Conservation (phyloP, 1,284 basidiomycete species). For the Ustilago trichophora region DNA sequence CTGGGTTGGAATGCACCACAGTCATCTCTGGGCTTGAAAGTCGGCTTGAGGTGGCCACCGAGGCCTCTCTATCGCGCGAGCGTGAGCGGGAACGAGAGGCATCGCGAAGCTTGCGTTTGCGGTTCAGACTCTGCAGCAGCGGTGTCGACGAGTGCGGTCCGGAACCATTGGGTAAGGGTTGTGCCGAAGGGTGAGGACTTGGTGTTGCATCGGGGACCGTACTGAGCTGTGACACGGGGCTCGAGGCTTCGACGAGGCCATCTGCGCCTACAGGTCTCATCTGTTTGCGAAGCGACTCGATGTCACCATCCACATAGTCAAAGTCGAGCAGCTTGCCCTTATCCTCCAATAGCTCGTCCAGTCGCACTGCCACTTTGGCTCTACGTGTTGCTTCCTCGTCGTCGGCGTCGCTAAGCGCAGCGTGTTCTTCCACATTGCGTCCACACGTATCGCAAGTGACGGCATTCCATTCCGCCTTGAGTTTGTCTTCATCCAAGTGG, state of each 20-base stretch:
- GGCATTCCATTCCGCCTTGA: conserved; percentile 19
- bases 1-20: conserved; percentile 30
- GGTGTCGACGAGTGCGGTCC: conserved; percentile 37
- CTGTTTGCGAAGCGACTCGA: conserved; percentile 74
- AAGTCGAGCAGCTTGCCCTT: conserved; percentile 79
- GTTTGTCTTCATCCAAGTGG: conserved; percentile 20
- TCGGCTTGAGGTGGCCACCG: conserved; percentile 48
- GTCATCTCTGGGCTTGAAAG: conserved; percentile 51
- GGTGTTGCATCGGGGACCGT: conserved; percentile 42
- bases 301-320: conserved; percentile 76
- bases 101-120: conserved; percentile 44
- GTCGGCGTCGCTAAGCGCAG: conserved; percentile 70
- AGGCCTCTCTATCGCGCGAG: conserved; percentile 41
- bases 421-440: conserved; percentile 76
- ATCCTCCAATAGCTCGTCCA: conserved; percentile 87
- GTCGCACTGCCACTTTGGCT: conserved; percentile 78
- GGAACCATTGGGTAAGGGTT: conserved; percentile 23
- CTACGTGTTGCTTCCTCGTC: conserved; percentile 70
- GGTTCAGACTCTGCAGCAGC: conserved; percentile 35
- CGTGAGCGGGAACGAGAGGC: conserved; percentile 30
- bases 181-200: conserved; percentile 35
- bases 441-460: conserved; percentile 71
- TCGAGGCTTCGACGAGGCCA: conserved; percentile 36
- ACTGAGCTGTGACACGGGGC: conserved; percentile 42
- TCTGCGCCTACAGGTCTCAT: conserved; percentile 43